These are phyloP conservation scores for Eucalyptus shirleyi DNA, from an alignment of 345 rosid species.

Conservation along the genomic window DNA sequence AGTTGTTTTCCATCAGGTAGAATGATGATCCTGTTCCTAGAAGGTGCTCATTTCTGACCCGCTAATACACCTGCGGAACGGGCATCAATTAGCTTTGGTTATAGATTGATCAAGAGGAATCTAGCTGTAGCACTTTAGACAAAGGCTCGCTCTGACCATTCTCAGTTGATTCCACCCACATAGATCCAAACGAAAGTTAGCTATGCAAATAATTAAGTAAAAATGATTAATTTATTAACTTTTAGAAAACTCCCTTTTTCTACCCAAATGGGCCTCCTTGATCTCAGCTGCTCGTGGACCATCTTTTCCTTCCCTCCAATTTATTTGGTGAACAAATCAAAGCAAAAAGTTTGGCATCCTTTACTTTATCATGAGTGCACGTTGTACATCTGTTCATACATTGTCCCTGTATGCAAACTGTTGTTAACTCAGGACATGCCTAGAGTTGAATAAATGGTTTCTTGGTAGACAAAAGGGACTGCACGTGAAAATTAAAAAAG, in stretches of 20 bases:
- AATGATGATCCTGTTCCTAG: background rate
- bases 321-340: background rate
- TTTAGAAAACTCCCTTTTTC: background rate
- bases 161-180: background rate
- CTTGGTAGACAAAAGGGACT: background rate
- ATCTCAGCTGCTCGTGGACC: background rate
- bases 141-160: background rate
- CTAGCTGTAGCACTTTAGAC: background rate
- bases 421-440: background rate
- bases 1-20: background rate
- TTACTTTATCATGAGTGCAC: background rate
- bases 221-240: background rate
- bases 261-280: background rate
- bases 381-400: background rate
- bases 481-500: background rate
- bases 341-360: background rate
- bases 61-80: background rate
- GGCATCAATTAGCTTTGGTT: background rate
- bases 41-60: background rate
- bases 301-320: background rate
- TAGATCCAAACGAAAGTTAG: background rate
- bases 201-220: background rate
- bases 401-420: background rate
- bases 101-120: background rate
- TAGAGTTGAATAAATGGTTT: background rate